Conservation (phyloP, 176 grass and related monocot species). For the Eleusine indica region DNA sequence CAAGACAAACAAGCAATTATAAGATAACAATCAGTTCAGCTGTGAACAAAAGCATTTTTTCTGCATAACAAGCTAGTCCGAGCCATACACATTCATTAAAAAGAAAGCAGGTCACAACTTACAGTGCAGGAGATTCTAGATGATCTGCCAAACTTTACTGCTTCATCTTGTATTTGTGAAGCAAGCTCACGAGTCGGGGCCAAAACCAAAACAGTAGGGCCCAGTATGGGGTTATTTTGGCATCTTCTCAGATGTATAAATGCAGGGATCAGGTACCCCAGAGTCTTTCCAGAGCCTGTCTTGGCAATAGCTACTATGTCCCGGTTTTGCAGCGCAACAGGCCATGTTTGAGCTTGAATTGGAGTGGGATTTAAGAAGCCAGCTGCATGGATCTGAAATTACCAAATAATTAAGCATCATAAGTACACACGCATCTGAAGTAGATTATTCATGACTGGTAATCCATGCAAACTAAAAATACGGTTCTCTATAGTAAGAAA, state of each 20-base stretch:
- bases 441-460: neutral
- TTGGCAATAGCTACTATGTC: constrained; percentile 98
- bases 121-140: constrained; percentile 90
- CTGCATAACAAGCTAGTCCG: neutral
- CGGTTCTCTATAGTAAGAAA: constrained; percentile 27
- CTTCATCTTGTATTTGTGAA: constrained; percentile 98
- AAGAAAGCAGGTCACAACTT: constrained; percentile 52
- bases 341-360: constrained; percentile 98
- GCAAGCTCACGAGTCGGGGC: constrained; percentile 91
- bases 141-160: constrained; percentile 88
- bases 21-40: constrained; percentile 2
- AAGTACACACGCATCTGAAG: constrained; percentile 12
- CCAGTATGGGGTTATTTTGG: constrained; percentile 75
- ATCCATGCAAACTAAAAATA: neutral
- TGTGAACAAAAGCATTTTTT: constrained; percentile 12
- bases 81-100: neutral
- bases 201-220: constrained; percentile 90
- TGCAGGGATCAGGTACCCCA: constrained; percentile 97
- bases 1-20: constrained; percentile 1
- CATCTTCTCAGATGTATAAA: constrained; percentile 90
- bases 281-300: constrained; percentile 95
- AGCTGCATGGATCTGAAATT: constrained; percentile 73
- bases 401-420: constrained; percentile 28
- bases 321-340: constrained; percentile 82
- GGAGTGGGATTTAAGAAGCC: constrained; percentile 87